Base-by-base conservation (phyloP, 2,329 filamentous ascomycete species). In the Epichloe sylvatica region DNA sequence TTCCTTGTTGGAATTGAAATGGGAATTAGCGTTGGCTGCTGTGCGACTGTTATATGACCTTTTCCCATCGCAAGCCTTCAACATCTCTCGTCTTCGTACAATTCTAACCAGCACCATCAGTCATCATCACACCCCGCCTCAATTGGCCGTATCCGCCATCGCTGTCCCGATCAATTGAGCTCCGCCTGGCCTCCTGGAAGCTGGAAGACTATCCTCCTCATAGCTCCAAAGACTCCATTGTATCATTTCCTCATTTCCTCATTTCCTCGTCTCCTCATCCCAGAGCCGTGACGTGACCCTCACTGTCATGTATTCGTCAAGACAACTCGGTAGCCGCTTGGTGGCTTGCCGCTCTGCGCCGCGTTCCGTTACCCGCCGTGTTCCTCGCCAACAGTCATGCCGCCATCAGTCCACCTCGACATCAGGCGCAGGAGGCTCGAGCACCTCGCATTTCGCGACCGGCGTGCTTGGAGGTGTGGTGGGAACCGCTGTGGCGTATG, bases 401-500 rank as follows among this genome's bases (percentile, higher is more conserved):
- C 70, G 71, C 38, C 67, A 68, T 59, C 70, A 73, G 54, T 72
- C 71, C 1, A 66, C 69, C 13, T 55, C 64, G 7, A 51, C 64
- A 4, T 56, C 63, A 12, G 33, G 30, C 36, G 52, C 48, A 33
- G 50, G 56, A 30, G 39, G 50, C n/a, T 52, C 55, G 7, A 54
- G 54, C 47, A 56, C 54, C 43, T 65, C 66, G 2, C 63, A 70
- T 49, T 56, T 73, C 43, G 64, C 59, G 2, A 61, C 67, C 2
- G 72, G 71, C 46, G 52, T 71, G 1, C 66, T 66, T 3, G 72
- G 73, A 37, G 73, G 72, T 42, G 51, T 73, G 4, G 67, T 61
- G 6, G 71, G 69, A 15, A 70, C 68, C 2, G 57, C 62, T 1
- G 49, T 70, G 4, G 66, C 74, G 45, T 74, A 69, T 52, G 68